Percentiles rank a stretch among this genome's conserved stretches.
Evolutionary conservation across 352 stramenopile genomes (phyloP).

Genomic region (Aphanomyces cochlioides): DNA sequence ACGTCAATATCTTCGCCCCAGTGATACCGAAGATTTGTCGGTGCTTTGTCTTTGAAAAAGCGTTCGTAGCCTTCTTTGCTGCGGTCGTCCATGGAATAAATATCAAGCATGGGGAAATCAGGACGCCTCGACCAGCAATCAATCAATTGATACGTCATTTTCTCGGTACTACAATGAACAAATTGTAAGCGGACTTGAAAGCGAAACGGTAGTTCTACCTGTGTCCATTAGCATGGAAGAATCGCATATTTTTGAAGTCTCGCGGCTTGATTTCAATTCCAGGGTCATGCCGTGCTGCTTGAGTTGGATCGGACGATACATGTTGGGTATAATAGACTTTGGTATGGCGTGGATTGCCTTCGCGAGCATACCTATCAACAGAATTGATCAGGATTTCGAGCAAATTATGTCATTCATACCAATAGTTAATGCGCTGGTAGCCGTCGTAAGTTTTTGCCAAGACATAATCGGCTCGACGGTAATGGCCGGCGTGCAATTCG

Average conservation of each 20-base stretch:
- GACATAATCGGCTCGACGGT: conserved; percentile 10
- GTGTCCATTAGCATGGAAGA: conserved; percentile 27
- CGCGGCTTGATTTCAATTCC: background rate
- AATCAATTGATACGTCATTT: conserved; percentile 39
- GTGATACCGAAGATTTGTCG: conserved; percentile 4
- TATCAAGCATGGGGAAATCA: conserved; percentile 39
- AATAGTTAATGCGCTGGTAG: conserved; percentile 10
- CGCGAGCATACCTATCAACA: background rate
- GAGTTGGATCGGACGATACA: conserved; percentile 17
- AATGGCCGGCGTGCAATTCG: conserved; percentile 8
- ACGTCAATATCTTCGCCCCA: conserved; percentile 15
- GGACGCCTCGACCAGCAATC: conserved; percentile 42
- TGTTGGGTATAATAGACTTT: conserved; percentile 18
- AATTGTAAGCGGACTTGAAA: too few relatives aligned
- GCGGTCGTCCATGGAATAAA: conserved; percentile 41
- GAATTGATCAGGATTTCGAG: background rate
- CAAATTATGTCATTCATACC: background rate
- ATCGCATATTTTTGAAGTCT: conserved; percentile 5
- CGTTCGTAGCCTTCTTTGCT: conserved; percentile 34
- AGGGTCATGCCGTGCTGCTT: background rate
- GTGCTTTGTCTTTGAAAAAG: conserved; percentile 27
- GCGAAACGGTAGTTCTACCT: background rate
- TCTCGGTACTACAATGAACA: conserved; percentile 36
- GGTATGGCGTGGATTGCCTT: conserved; percentile 16
- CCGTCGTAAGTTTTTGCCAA: conserved; percentile 22